These are phyloP conservation scores for Castanospermum australe DNA, from an alignment of 306 rosid genomes.

Conservation along the genomic window DNA sequence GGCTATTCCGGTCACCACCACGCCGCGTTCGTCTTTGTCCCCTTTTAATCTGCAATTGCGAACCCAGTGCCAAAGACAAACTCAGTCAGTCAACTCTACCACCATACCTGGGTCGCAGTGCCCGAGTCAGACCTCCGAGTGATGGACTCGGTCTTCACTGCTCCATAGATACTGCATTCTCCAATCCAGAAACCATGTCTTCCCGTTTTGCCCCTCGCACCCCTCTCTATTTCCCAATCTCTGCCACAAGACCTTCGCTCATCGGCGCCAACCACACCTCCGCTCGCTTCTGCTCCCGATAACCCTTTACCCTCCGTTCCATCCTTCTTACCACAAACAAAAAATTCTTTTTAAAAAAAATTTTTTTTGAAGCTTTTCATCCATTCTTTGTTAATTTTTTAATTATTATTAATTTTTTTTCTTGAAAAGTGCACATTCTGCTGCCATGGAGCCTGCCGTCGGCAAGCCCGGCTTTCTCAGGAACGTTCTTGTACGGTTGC, in stretches of 20 bases:
- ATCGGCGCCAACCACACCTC: slow-evolving; percentile 92
- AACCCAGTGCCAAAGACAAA: not conserved
- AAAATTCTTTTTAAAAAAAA: not conserved
- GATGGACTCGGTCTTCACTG: slow-evolving; percentile 24
- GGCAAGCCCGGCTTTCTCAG: slow-evolving; percentile 57
- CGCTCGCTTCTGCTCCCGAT: slow-evolving; percentile 85
- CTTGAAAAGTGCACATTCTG: slow-evolving; percentile 1
- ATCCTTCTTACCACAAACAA: not conserved
- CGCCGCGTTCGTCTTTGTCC: slow-evolving; percentile 13
- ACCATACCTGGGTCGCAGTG: not conserved
- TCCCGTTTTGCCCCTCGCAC: slow-evolving; percentile 43
- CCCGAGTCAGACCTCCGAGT: not conserved
- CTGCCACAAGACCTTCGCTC: slow-evolving; percentile 32
- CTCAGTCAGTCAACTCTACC: not conserved
- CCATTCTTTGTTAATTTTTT: not conserved
- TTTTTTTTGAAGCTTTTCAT: not conserved
- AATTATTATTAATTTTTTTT: not conserved
- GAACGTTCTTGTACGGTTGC: slow-evolving; percentile 57
- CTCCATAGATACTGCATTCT: slow-evolving; percentile 3
- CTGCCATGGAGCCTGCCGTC: slow-evolving; percentile 53
- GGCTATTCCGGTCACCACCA: slow-evolving; percentile 27
- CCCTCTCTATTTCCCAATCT: slow-evolving; percentile 34
- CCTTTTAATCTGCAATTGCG: not conserved
- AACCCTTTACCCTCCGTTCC: slow-evolving; percentile 4
- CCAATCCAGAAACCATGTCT: slow-evolving; percentile 41